Percentiles rank a stretch among this genome's conserved stretches.
Conservation (phyloP, 768 basidiomycete genomes). For the Goffeauzyma gilvescens region DNA sequence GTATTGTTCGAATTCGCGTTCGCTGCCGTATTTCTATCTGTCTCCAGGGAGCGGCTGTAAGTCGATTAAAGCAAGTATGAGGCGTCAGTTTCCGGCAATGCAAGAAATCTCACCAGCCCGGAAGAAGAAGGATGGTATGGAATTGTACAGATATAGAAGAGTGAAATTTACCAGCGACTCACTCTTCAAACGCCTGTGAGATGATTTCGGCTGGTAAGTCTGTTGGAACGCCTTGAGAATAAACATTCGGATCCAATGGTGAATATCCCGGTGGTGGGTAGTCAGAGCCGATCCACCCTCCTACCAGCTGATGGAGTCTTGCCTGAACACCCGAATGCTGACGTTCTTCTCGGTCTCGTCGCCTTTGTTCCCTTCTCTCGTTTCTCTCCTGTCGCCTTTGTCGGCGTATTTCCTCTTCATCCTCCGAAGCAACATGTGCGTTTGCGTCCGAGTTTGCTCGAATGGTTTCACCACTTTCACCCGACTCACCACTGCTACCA, state of each 20-base stretch:
- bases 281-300: constrained; percentile 8
- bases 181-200: constrained; percentile 60
- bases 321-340: constrained; percentile 3
- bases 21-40: no score
- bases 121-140: no score
- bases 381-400: neutral
- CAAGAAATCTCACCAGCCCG: neutral
- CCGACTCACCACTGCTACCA: constrained; percentile 20
- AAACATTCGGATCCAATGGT: constrained; percentile 25
- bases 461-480: constrained; percentile 13
- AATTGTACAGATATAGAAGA: no score
- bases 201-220: constrained; percentile 86
- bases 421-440: no score
- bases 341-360: neutral
- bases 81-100: no score
- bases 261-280: constrained; percentile 30
- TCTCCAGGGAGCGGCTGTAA: no score
- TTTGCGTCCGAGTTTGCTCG: no score
- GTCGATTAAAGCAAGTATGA: no score
- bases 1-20: no score
- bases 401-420: neutral
- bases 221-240: constrained; percentile 57
- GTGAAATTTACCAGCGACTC: neutral
- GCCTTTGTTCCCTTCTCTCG: constrained; percentile 3
- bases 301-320: constrained; percentile 1